phyloP scores from a whole-genome alignment of 2,329 filamentous ascomycete species.

The Botrytis medusae region DNA sequence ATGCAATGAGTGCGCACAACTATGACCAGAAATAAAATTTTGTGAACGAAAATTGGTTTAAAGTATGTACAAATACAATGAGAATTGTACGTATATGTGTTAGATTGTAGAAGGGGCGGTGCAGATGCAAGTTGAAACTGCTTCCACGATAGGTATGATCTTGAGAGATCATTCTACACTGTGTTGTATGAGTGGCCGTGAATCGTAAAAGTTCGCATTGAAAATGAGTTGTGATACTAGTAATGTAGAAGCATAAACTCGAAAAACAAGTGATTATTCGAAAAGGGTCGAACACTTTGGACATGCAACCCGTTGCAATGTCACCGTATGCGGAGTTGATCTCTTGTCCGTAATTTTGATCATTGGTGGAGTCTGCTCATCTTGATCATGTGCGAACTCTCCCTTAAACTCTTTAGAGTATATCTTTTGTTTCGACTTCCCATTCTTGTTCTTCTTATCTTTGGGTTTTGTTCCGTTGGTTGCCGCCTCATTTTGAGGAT shows the following conservation, averaged over 20 bases:
- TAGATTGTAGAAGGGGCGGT: neutral
- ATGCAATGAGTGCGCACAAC: neutral
- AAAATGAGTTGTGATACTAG: neutral
- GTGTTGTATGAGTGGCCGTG: neutral
- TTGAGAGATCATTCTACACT: neutral
- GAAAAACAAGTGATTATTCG: constrained; percentile 23
- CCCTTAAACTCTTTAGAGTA: constrained; percentile 34
- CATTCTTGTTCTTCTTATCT: constrained; percentile 11
- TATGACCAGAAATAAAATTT: neutral
- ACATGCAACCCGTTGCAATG: constrained; percentile 31
- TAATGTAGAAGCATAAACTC: neutral
- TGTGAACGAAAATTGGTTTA: neutral
- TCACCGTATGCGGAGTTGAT: constrained; percentile 23
- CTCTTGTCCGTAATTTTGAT: constrained; percentile 33
- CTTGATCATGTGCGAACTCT: constrained; percentile 24
- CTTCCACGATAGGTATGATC: neutral
- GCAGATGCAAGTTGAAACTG: neutral
- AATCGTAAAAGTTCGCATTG: neutral
- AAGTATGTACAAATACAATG: neutral
- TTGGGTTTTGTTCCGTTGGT: constrained; percentile 28
- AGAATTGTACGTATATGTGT: neutral
- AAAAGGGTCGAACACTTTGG: constrained; percentile 34
- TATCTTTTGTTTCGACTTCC: constrained; percentile 23
- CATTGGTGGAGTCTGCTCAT: constrained; percentile 23
- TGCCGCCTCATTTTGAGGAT: constrained; percentile 23